Evolutionary conservation across 2,329 filamentous ascomycete species (phyloP).

Genomic region (Remersonia thermophila): DNA sequence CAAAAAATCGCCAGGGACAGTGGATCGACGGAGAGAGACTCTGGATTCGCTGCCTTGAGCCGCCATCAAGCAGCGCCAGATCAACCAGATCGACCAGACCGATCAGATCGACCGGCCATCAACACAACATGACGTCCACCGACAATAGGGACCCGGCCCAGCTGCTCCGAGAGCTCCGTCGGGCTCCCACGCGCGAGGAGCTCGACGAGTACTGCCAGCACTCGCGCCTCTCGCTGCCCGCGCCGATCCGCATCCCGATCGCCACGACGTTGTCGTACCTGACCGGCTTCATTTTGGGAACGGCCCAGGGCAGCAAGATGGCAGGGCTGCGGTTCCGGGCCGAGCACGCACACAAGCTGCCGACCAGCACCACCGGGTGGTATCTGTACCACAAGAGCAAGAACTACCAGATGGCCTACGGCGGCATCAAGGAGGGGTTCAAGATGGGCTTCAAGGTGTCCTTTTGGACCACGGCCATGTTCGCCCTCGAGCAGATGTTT

Average conservation of each 20-base stretch:
- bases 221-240: constrained; percentile 49
- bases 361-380: constrained; percentile 73
- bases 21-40: no score
- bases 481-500: constrained; percentile 73
- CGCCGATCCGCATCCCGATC: constrained; percentile 52
- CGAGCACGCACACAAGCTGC: constrained; percentile 90
- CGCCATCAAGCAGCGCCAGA: no score
- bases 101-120: neutral
- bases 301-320: constrained; percentile 58
- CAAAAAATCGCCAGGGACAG: neutral
- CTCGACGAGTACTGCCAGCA: constrained; percentile 24
- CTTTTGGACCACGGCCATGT: constrained; percentile 63
- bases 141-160: constrained; percentile 4
- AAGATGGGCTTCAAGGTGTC: constrained; percentile 60
- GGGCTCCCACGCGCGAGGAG: constrained; percentile 18
- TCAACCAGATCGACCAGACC: neutral
- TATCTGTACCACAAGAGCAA: constrained; percentile 98
- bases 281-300: constrained; percentile 59
- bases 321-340: constrained; percentile 78
- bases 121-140: constrained; percentile 4
- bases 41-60: no score
- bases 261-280: constrained; percentile 51
- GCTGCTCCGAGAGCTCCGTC: constrained; percentile 4
- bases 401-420: constrained; percentile 76
- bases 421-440: constrained; percentile 65